These are phyloP conservation scores for Nemania diffusa DNA, from an alignment of 2,329 filamentous ascomycete species.

Conservation along the genomic window DNA sequence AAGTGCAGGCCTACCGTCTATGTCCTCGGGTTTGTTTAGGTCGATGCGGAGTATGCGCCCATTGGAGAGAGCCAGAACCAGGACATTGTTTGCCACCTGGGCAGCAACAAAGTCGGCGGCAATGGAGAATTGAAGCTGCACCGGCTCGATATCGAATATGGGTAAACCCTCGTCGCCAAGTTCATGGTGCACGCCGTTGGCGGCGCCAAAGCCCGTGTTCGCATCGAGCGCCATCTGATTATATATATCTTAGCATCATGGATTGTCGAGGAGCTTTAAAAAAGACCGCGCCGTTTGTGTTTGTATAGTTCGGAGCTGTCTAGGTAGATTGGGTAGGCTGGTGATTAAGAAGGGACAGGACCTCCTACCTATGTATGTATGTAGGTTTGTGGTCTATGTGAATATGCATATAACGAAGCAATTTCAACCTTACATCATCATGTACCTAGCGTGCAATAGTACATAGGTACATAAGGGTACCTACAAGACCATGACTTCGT, in stretches of 20 bases:
- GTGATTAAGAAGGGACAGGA: background rate
- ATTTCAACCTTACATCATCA: too few relatives aligned
- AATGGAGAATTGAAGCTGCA: conserved; percentile 93
- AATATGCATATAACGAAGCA: conserved; percentile 24
- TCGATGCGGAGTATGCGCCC: conserved; percentile 94
- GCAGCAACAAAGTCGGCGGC: conserved; percentile 96
- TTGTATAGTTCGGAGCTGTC: conserved; percentile 3
- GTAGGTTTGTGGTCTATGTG: too few relatives aligned
- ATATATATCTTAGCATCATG: conserved; percentile 43
- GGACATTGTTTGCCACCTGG: conserved; percentile 96
- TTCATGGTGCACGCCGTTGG: conserved; percentile 65
- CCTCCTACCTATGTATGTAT: background rate
- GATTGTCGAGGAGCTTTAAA: conserved; percentile 23
- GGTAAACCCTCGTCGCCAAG: conserved; percentile 73
- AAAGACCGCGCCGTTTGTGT: conserved; percentile 30
- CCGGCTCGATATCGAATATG: conserved; percentile 93
- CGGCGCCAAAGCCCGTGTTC: conserved; percentile 78
- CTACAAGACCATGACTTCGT: too few relatives aligned
- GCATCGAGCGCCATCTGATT: conserved; percentile 73
- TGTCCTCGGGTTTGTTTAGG: conserved; percentile 91
- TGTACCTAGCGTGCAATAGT: too few relatives aligned
- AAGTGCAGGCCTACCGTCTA: conserved; percentile 70
- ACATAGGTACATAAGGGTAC: too few relatives aligned
- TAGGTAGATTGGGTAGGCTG: background rate
- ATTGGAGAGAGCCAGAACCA: conserved; percentile 90